Evolutionary conservation across 2,329 filamentous ascomycete species (phyloP), one percentile per base, ranked within the genome.

Genomic region (Fusarium chlamydosporum): DNA sequence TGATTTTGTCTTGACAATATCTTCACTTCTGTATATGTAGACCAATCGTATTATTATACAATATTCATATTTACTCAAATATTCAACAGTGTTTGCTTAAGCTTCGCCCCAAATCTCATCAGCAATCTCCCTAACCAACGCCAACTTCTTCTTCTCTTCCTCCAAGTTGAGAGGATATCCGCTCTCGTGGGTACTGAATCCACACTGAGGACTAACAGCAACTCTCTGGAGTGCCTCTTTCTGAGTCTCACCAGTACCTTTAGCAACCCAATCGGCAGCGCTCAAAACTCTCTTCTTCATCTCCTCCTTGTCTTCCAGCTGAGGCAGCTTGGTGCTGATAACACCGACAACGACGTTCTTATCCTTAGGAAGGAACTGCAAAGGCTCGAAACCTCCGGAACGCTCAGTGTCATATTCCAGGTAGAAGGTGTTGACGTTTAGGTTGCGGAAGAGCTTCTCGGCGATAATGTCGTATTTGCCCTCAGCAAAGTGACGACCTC

Each of bases 131-230:
- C 91, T 86, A 18, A 94, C 90, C 53, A 94, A 80, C 69, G 86
- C 82, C 73, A 94, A 79, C 82, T 94, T 94, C 78, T 86, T 88
- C 80, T 87, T 87, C 89, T 94, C 90, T 65, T 92, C 91, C 45
- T 92, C 86, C 66, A 88, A 82, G 23, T 84, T 86, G 55, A 94
- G 82, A 15, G 88, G 85, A 75, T 94, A 93, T 0, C 91, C 92
- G 72, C 86, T 88, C 70, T 90, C 88, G 76, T 94, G 91, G 35
- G 89, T 92, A 35, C 91, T 92, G 77, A 92, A 92, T 7, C 89
- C 90, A 76, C 90, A 92, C 80, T 93, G 91, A 0, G 91, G 90
- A 75, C 88, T 91, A 18, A 92, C 85, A 56, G 85, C 85, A 47
- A 94, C 81, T 70, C 89, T 86, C 78, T 90, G 85, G 13, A 94